A percentile compares a stretch with the other conserved stretches of the same genome.
phyloP scores from a whole-genome alignment of 805 yeast species.

The Nakazawaea peltata region DNA sequence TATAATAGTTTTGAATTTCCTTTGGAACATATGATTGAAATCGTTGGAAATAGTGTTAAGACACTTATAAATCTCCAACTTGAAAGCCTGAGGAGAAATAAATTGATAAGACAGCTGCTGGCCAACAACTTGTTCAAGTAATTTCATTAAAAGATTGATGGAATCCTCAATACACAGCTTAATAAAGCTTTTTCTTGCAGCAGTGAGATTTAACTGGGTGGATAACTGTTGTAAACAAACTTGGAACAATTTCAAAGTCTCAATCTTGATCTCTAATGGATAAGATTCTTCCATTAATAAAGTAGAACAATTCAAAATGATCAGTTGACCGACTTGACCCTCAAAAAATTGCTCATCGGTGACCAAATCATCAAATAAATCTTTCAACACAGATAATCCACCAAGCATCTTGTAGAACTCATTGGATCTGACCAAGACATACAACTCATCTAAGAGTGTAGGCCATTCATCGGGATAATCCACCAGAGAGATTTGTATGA shows the following conservation, averaged over 20 bases:
- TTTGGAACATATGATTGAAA: slow-evolving; percentile 16
- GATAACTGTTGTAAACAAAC: slow-evolving; percentile 46
- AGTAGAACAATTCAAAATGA: slow-evolving; percentile 41
- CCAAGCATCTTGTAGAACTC: slow-evolving; percentile 35
- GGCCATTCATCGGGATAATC: slow-evolving; percentile 99
- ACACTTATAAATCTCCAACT: slow-evolving; percentile 20
- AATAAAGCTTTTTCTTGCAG: slow-evolving; percentile 28
- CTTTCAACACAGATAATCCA: slow-evolving; percentile 55
- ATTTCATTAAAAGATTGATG: slow-evolving; percentile 15
- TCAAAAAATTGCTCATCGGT: slow-evolving; percentile 83
- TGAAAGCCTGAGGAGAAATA: slow-evolving; percentile 16
- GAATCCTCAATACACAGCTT: slow-evolving; percentile 19
- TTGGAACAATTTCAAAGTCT: slow-evolving; percentile 43
- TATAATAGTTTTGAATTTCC: background rate
- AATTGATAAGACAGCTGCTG: slow-evolving; percentile 10
- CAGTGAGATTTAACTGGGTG: slow-evolving; percentile 34
- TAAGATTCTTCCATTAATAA: slow-evolving; percentile 26
- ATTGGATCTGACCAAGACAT: slow-evolving; percentile 27
- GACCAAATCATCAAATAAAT: slow-evolving; percentile 78
- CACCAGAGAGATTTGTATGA: slow-evolving; percentile 77
- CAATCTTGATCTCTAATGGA: slow-evolving; percentile 32
- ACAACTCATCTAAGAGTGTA: slow-evolving; percentile 42
- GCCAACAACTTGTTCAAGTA: slow-evolving; percentile 9
- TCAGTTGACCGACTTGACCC: slow-evolving; percentile 53
- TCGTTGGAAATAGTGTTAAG: slow-evolving; percentile 17